Conservation (phyloP, 2,329 filamentous ascomycete species). For the Verticillium isaacii region DNA sequence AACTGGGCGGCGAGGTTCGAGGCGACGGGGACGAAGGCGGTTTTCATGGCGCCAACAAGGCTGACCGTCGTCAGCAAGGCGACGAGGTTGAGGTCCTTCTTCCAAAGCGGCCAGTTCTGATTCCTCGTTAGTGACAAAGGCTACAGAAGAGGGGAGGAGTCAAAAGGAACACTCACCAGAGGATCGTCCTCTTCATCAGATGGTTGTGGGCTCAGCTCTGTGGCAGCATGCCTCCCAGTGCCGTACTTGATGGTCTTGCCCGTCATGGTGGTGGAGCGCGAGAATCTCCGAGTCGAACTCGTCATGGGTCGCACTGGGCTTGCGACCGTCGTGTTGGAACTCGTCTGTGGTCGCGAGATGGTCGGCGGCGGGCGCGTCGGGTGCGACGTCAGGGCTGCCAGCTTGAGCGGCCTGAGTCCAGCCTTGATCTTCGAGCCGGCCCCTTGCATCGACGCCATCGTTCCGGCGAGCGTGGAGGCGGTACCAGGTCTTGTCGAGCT, state of each 20-base stretch:
- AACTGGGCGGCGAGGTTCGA: slow-evolving; percentile 36
- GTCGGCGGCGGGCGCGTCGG: neutral
- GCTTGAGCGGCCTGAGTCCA: slow-evolving; percentile 1
- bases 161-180: slow-evolving; percentile 32
- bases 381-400: neutral
- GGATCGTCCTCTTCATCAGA: slow-evolving; percentile 51
- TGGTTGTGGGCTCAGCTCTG: slow-evolving; percentile 50
- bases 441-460: neutral
- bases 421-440: neutral
- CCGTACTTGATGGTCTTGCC: slow-evolving; percentile 41
- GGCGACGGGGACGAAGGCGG: slow-evolving; percentile 45
- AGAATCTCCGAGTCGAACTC: slow-evolving; percentile 28
- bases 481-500: neutral
- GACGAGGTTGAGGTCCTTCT: slow-evolving; percentile 44
- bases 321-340: neutral
- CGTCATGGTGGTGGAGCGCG: slow-evolving; percentile 25
- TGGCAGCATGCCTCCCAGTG: slow-evolving; percentile 32
- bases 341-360: neutral
- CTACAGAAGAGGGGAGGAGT: neutral
- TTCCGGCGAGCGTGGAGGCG: neutral
- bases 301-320: slow-evolving; percentile 18
- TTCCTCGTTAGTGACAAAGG: neutral
- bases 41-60: slow-evolving; percentile 48
- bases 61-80: slow-evolving; percentile 42
- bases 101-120: slow-evolving; percentile 53